A percentile compares a stretch with the other conserved stretches of the same genome.
Conservation (phyloP, 306 rosid species). For the Clitoria ternatea region DNA sequence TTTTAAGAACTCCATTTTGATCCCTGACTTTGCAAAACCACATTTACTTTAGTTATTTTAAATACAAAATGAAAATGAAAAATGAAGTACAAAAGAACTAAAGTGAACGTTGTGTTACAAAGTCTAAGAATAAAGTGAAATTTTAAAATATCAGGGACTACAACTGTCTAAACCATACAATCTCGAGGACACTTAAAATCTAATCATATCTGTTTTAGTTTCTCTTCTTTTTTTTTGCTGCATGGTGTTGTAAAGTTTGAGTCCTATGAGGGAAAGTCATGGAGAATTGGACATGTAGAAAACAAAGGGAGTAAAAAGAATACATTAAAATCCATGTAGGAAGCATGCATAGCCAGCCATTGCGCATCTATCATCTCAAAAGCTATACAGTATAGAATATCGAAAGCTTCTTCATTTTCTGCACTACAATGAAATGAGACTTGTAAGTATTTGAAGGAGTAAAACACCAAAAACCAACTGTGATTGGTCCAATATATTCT, state of each 20-base stretch:
- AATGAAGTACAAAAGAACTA: no score
- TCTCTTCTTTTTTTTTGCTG: no score
- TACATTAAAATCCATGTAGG: constrained; percentile 96
- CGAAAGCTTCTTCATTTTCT: constrained; percentile 90
- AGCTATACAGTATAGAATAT: constrained; percentile 74
- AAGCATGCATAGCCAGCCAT: constrained; percentile 93
- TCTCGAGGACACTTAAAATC: no score
- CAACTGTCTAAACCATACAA: no score
- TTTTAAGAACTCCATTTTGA: no score
- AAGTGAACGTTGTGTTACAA: no score
- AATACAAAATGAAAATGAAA: no score
- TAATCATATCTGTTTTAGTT: neutral
- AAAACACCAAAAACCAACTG: neutral
- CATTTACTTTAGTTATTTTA: no score
- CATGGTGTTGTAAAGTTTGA: neutral
- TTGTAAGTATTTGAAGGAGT: neutral
- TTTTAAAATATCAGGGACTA: no score
- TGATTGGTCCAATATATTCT: neutral
- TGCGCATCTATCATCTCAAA: constrained; percentile 96
- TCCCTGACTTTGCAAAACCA: no score
- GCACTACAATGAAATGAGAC: constrained; percentile 25
- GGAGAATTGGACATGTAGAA: neutral
- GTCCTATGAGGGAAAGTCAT: neutral
- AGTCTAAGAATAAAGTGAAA: no score
- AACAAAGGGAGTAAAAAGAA: constrained; percentile 21